Percentiles rank a stretch among this genome's conserved stretches.
Evolutionary conservation across 176 grass and related monocot genomes (phyloP).

Genomic region (Lolium multiflorum): DNA sequence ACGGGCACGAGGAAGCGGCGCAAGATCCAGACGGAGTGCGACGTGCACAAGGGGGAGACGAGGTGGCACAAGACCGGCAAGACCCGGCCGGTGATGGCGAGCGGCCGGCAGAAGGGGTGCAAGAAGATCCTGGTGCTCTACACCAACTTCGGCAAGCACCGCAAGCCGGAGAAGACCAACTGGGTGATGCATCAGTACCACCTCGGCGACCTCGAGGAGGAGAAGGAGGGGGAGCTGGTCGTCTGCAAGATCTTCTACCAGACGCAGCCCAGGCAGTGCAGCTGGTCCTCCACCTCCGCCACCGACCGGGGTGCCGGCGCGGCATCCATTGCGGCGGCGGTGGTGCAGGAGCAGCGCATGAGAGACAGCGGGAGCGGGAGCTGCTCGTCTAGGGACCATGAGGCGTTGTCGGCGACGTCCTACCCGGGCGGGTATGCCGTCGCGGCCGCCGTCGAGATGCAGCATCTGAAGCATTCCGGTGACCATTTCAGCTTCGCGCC

Average conservation of each 20-base stretch:
- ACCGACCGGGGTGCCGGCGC: slow-evolving; percentile 39
- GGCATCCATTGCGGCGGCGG: background rate
- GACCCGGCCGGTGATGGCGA: slow-evolving; percentile 90
- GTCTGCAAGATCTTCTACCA: slow-evolving; percentile 99
- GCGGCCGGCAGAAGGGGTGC: slow-evolving; percentile 85
- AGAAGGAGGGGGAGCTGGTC: slow-evolving; percentile 97
- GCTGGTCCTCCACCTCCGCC: slow-evolving; percentile 55
- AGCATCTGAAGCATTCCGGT: slow-evolving; percentile 64
- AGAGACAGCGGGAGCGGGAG: slow-evolving; percentile 88
- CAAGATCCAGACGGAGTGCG: slow-evolving; percentile 94
- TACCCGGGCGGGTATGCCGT: slow-evolving; percentile 51
- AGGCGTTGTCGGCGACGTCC: slow-evolving; percentile 53
- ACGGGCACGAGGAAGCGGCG: slow-evolving; percentile 95
- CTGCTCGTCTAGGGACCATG: slow-evolving; percentile 85
- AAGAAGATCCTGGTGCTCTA: slow-evolving; percentile 99
- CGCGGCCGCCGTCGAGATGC: slow-evolving; percentile 62
- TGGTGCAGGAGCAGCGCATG: slow-evolving; percentile 54
- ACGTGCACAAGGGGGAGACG: slow-evolving; percentile 82
- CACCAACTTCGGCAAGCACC: slow-evolving; percentile 97
- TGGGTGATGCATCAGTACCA: slow-evolving; percentile 99
- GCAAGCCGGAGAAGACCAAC: slow-evolving; percentile 98
- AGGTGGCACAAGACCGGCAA: slow-evolving; percentile 99
- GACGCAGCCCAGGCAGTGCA: slow-evolving; percentile 94
- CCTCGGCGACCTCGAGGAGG: slow-evolving; percentile 91
- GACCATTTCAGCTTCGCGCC: slow-evolving; percentile 92